Evolutionary conservation across 495 filamentous ascomycete genomes (phyloP), one percentile per base, ranked within the genome.

Genomic region (Copromyces sp.): DNA sequence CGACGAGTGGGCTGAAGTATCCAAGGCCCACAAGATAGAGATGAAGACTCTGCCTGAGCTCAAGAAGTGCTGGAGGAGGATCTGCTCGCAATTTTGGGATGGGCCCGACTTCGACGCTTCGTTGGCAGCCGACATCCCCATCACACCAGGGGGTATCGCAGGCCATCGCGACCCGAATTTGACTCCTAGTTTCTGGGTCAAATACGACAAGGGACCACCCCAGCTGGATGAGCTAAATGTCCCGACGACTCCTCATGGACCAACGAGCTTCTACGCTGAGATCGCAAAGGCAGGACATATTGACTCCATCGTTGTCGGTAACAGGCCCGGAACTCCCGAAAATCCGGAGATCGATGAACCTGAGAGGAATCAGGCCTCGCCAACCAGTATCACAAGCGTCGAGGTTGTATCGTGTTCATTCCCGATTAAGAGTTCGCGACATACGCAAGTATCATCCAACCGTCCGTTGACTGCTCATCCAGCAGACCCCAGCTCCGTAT

Each of bases 1-100:
- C 40, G 80, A 87, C 69, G 87, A 92, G 39, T 70, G 86, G 35
- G 78, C 81, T 9, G 74, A 78, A 68, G 82, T 84, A 39, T 69
- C 76, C 20, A 74, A 76, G 5, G 89, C 88, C 24, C 87, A 87
- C 68, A 88, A 87, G 72, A 94, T 93, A 45, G 93, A 96, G 77
- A 80, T 95, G 70, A 97, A 97, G 81, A 97, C 98, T 71, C 85
- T 99, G 70, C 89, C 92, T 40, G 95, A 99, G 79, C 84, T 98
- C 68, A 98, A 98, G 81, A 94, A 95, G 80, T 98, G 96, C 79
- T 99, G 96, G 96, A 89, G 96, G 81, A 89, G 94, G 69, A 92
- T 94, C 17, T 98, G 94, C 77, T 89, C 91, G 2, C 82, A 92
- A 38, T 97, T 94, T 77, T 98, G 95, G 95, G 92, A 97, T 75